phyloP scores from a whole-genome alignment of 805 yeast species.

The Clavispora asparagi region DNA sequence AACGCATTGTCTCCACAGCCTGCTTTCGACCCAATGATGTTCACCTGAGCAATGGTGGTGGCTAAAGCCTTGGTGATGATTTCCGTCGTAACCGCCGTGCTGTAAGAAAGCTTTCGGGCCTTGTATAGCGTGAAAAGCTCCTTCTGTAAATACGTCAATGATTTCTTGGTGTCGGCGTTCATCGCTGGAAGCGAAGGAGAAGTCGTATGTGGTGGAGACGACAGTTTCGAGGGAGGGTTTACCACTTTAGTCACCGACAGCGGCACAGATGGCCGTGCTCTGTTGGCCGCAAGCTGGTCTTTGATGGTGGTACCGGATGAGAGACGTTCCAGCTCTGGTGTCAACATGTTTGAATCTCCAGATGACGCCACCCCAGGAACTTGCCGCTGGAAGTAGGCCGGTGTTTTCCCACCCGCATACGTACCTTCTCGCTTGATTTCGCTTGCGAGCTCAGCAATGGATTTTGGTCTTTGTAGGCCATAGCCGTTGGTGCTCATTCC shows the following conservation, averaged over 20 bases:
- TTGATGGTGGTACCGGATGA: constrained; percentile 26
- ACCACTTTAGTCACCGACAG: constrained; percentile 1
- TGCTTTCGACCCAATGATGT: constrained; percentile 80
- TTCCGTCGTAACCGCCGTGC: constrained; percentile 77
- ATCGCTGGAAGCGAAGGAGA: constrained; percentile 21
- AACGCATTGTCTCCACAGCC: constrained; percentile 77
- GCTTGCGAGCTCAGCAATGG: constrained; percentile 40
- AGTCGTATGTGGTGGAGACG: neutral
- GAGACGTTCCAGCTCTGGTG: neutral
- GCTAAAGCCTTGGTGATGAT: constrained; percentile 88
- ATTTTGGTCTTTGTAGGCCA: constrained; percentile 24
- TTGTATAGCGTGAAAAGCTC: constrained; percentile 78
- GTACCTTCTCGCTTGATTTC: constrained; percentile 31
- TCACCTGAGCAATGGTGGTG: constrained; percentile 85
- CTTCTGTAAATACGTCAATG: constrained; percentile 79
- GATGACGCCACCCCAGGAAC: neutral
- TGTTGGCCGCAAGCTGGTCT: constrained; percentile 44
- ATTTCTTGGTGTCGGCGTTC: constrained; percentile 61
- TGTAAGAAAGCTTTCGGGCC: constrained; percentile 63
- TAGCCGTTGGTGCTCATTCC: neutral
- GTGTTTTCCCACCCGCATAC: constrained; percentile 17
- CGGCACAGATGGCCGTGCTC: constrained; percentile 19
- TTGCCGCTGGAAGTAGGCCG: constrained; percentile 26
- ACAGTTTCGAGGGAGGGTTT: constrained; percentile 6
- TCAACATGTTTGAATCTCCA: neutral